phyloP scores from a whole-genome alignment of 345 rosid species.

The Erodium maritimum region DNA sequence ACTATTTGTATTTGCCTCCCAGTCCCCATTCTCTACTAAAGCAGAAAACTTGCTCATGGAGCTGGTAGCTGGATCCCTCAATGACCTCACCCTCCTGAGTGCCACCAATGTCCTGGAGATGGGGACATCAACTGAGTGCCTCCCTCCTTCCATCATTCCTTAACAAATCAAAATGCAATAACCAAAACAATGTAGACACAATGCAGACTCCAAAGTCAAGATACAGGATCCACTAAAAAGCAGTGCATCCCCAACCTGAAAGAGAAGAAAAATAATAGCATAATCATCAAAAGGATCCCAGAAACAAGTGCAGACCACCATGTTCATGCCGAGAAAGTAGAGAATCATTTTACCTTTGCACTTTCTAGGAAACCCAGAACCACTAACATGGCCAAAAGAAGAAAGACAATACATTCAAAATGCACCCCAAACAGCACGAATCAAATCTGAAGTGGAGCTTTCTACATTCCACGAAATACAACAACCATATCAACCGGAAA shows the following conservation, averaged over 20 bases:
- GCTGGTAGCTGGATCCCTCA: slow-evolving; percentile 90
- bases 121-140: slow-evolving; percentile 89
- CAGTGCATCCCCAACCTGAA: slow-evolving; percentile 20
- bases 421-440: neutral
- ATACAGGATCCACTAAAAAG: slow-evolving; percentile 9
- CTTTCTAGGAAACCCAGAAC: neutral
- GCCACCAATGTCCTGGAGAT: slow-evolving; percentile 82
- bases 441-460: neutral
- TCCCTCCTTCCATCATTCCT: slow-evolving; percentile 50
- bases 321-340: neutral
- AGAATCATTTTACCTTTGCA: neutral
- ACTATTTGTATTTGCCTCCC: slow-evolving; percentile 71
- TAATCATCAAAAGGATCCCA: slow-evolving; percentile 5
- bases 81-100: slow-evolving; percentile 79
- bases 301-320: neutral
- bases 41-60: slow-evolving; percentile 88
- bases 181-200: neutral
- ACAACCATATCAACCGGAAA: neutral
- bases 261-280: slow-evolving; percentile 4
- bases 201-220: slow-evolving; percentile 9
- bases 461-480: neutral
- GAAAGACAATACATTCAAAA: no score
- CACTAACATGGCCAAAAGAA: neutral
- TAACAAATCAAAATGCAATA: neutral
- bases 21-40: slow-evolving; percentile 63